Base-by-base conservation (phyloP, 305 asterid genomes). In the Fraxinus xanthoxyloides region DNA sequence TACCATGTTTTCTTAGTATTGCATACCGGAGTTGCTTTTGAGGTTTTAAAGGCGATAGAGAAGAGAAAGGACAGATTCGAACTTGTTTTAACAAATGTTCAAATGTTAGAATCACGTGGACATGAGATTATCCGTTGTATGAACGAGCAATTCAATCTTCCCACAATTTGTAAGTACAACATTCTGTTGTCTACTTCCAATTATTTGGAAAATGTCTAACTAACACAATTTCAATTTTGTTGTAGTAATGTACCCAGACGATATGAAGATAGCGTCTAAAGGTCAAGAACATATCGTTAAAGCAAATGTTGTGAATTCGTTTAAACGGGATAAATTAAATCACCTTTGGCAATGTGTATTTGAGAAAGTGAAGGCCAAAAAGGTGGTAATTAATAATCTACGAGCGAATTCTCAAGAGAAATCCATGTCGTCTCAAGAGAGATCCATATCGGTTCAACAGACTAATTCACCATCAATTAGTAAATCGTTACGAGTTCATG, bases 31-130 rank as follows among this genome's bases (percentile, higher is more conserved):
- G 83, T 83, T 73, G 84, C 83, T 24, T 63, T 48, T 59, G 91
- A 89, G 75, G 91, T 89, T 80, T 28, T 93, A 48, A 83, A 78
- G 40, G 87, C 88, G 43, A 80, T 92, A 30, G 84, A 88, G 85
- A 85, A 85, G 88, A 81, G 82, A 72, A 93, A 79, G 83, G 86
- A 85, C 35, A 24, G 26, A 43, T 83, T 92, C n/a, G 88, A 83
- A 36, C 77, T 87, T 82, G 91, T 94, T 69, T 82, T 94, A 4
- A 89, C 97, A 31, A 94, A 93, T 83, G 81, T 84, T 43, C 88
- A 92, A 23, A 83, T 82, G 82, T 80, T 89, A 35, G 87, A 85
- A 56, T 32, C 85, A 19, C 75, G 85, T 31, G 90, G 89, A 46
- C 34, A 30, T 1, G 83, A 82, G 21, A 84, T 92, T 15, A 79